These are phyloP conservation scores for Erysimum cheiranthoides DNA, from an alignment of 345 rosid genomes.

Conservation along the genomic window DNA sequence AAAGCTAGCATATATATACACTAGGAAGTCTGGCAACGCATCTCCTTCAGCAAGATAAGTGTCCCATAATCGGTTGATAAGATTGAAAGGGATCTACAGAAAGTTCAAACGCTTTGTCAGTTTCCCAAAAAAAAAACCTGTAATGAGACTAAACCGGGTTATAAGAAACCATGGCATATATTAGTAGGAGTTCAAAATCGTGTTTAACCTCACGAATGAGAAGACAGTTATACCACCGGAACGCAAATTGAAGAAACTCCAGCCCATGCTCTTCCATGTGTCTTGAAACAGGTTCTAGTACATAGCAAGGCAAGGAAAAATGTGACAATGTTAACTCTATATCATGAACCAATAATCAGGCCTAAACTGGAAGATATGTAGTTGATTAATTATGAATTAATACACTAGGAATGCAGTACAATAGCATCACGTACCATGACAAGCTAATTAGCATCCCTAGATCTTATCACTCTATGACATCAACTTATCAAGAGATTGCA, in stretches of 20 bases:
- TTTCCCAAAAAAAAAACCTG: background rate
- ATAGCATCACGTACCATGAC: background rate
- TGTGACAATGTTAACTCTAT: constrained; percentile 27
- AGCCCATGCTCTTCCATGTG: constrained; percentile 99
- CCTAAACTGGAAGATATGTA: background rate
- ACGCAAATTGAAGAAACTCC: constrained; percentile 97
- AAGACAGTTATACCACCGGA: constrained; percentile 99
- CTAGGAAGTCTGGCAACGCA: constrained; percentile 95
- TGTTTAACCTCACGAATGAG: constrained; percentile 84
- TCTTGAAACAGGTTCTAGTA: constrained; percentile 88
- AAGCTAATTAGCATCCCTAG: constrained; percentile 6
- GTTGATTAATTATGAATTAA: background rate
- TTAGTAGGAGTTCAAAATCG: background rate
- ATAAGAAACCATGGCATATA: constrained; percentile 1
- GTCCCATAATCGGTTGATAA: constrained; percentile 95
- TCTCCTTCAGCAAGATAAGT: constrained; percentile 99
- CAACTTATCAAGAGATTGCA: background rate
- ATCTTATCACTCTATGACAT: constrained; percentile 15
- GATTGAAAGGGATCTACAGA: constrained; percentile 80
- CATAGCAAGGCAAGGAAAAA: constrained; percentile 28
- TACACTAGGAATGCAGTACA: constrained; percentile 27
- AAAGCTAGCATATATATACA: constrained; percentile 95
- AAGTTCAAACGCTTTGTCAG: constrained; percentile 39
- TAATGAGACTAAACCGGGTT: background rate
- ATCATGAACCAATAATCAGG: constrained; percentile 1